Base-by-base conservation (phyloP, 169 alveolate species). In the Plasmodium berghei region DNA sequence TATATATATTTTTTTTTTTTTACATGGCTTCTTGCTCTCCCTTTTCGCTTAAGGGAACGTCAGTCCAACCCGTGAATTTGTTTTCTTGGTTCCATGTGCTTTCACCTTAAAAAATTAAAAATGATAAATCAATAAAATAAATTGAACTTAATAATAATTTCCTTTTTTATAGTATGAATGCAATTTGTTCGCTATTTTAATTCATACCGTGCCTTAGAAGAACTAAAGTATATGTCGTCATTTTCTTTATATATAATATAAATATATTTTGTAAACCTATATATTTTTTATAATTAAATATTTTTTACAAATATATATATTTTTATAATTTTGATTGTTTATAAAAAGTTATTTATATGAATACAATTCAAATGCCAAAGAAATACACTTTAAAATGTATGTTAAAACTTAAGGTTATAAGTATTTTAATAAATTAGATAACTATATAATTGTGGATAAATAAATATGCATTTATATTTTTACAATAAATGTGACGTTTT, bases 1-100 rank as follows among this genome's bases (percentile, higher is more conserved):
- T 34, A 34, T 34, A 34, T 34, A n/a, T 22, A 34, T 54, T 49
- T 24, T 75, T 66, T 80, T 66, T 42, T 58, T 72, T 93, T 40
- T 87, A 92, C 94, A 92, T 89, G 16, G 99, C 99, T 93, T 98
- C 99, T 73, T 95, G 88, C 61, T 96, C 89, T 59, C 99, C 99
- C 55, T 92, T 93, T 72, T 96, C 96, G 42, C 98, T 93, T 71
- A 98, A 95, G 45, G 96, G 96, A 12, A 97, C 99, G 92, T 98
- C 99, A 26, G 98, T 97, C 99, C 99, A 98, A 12, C 99, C 99
- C 1, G 99, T 97, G 93, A 98, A 98, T 72, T 98, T 93, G 93
- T 98, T 98, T 66, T 97, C 99, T 85, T 95, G 94, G 94, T 98
- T 98, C 99, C 99, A 98, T 42, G 95, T 77, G 45, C 98, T 94